Conservation (phyloP, 768 basidiomycete species). For the Chalciporus piperatus region DNA sequence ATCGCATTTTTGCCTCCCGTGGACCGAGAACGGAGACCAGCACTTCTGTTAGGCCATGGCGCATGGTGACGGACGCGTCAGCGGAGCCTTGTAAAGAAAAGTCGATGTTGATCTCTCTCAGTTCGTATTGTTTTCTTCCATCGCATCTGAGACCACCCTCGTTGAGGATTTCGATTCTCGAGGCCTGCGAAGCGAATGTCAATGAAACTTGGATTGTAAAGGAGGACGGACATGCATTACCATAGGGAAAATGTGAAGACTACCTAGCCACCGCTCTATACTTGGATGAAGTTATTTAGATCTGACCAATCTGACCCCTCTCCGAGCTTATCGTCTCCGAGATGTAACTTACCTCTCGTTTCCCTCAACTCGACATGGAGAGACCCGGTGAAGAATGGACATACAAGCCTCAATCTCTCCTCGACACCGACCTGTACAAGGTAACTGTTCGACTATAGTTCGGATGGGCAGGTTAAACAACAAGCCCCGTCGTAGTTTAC, state of each 20-base stretch:
- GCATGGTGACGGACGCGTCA: conserved; percentile 81
- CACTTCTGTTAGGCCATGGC: conserved; percentile 90
- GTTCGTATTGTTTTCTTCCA: conserved; percentile 87
- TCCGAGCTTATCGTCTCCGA: not conserved
- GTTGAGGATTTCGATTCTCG: conserved; percentile 72
- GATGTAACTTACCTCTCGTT: too few relatives aligned
- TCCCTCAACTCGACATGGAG: conserved; percentile 10
- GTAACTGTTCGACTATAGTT: conserved; percentile 33
- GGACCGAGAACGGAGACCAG: conserved; percentile 90
- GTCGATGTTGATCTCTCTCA: conserved; percentile 78
- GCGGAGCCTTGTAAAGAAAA: conserved; percentile 72
- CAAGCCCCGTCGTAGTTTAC: conserved; percentile 54
- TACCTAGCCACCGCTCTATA: not conserved
- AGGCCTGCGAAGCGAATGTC: conserved; percentile 35
- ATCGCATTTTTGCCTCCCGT: conserved; percentile 79
- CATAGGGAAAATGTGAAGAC: not conserved
- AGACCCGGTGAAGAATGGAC: conserved; percentile 4
- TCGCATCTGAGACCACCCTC: conserved; percentile 89
- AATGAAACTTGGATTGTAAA: not conserved
- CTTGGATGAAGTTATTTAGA: too few relatives aligned
- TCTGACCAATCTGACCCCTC: too few relatives aligned
- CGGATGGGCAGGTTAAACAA: not conserved
- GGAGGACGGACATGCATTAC: not conserved
- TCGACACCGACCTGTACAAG: conserved; percentile 97
- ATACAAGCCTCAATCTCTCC: conserved; percentile 48